Conservation (phyloP, 176 grass and related monocot species). For the Elaeis guineensis region DNA sequence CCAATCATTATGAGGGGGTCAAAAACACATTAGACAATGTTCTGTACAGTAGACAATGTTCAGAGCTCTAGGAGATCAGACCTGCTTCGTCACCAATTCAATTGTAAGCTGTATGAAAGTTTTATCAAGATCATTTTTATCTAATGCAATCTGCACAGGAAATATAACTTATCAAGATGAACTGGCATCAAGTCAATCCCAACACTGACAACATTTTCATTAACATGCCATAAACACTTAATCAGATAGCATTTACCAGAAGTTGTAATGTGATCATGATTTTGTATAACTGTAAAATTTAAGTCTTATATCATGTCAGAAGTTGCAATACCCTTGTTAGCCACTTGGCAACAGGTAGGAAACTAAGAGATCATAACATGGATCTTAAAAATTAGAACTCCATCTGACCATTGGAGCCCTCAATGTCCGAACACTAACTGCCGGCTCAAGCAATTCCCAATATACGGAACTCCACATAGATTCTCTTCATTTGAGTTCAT, state of each 20-base stretch:
- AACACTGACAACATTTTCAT: no score
- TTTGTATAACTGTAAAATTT: no score
- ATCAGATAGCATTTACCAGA: no score
- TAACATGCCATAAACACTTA: no score
- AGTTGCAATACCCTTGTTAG: no score
- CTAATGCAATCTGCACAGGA: constrained; percentile 60
- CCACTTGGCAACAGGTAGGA: no score
- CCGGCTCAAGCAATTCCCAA: constrained; percentile 74
- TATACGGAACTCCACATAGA: constrained; percentile 68
- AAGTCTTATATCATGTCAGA: no score
- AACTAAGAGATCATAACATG: no score
- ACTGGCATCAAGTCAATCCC: no score
- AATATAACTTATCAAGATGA: neutral
- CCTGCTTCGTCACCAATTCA: constrained; percentile 81
- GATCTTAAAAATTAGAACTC: neutral
- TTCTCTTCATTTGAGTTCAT: constrained; percentile 86
- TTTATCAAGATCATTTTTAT: constrained; percentile 80
- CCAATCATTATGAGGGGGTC: no score
- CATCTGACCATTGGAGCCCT: constrained; percentile 80
- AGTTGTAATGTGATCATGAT: no score
- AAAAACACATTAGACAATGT: neutral
- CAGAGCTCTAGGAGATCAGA: constrained; percentile 23
- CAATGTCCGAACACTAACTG: constrained; percentile 66
- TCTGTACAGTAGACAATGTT: neutral
- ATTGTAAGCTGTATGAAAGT: constrained; percentile 81